phyloP scores from a whole-genome alignment of 1,284 basidiomycete species.

The Rhizopogon hawkerae region DNA sequence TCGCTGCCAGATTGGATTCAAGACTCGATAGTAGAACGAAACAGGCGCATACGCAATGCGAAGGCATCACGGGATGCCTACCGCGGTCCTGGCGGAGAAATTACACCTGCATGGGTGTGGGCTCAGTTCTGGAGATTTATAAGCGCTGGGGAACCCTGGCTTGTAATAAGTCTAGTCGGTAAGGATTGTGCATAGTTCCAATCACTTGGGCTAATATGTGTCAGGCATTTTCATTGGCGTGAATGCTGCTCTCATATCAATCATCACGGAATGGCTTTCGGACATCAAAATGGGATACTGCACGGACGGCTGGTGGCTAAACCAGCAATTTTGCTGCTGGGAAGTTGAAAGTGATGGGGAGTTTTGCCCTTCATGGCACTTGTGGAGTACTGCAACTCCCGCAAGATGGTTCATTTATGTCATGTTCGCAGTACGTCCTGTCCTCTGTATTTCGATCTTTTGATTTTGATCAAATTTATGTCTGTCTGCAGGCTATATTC shows the following conservation, averaged over 20 bases:
- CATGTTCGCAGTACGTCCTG: conserved; percentile 68
- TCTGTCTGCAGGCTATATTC: conserved; percentile 52
- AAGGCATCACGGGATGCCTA: conserved; percentile 40
- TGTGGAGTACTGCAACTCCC: conserved; percentile 76
- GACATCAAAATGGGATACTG: conserved; percentile 98
- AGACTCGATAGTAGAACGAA: conserved; percentile 84
- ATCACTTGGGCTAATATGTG: conserved; percentile 1
- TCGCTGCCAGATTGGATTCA: conserved; percentile 77
- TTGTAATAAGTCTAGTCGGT: conserved; percentile 84
- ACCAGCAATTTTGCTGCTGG: conserved; percentile 98
- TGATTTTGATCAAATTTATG: conserved; percentile 1
- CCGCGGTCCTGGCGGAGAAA: conserved; percentile 43
- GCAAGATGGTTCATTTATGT: conserved; percentile 85
- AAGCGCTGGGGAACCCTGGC: conserved; percentile 63
- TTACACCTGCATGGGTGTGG: conserved; percentile 55
- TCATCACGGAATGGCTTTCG: conserved; percentile 96
- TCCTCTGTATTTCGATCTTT: conserved; percentile 2
- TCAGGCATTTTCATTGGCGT: conserved; percentile 86
- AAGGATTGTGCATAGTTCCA: conserved; percentile 23
- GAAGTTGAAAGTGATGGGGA: conserved; percentile 80
- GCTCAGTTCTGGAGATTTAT: conserved; percentile 50
- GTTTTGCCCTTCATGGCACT: conserved; percentile 87
- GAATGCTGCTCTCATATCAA: conserved; percentile 91
- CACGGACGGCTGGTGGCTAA: conserved; percentile 96
- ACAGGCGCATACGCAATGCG: conserved; percentile 57